A percentile compares a stretch with the other conserved stretches of the same genome.
Evolutionary conservation across 768 basidiomycete genomes (phyloP).

Genomic region (Tylopilus plumbeoviolaceoides): DNA sequence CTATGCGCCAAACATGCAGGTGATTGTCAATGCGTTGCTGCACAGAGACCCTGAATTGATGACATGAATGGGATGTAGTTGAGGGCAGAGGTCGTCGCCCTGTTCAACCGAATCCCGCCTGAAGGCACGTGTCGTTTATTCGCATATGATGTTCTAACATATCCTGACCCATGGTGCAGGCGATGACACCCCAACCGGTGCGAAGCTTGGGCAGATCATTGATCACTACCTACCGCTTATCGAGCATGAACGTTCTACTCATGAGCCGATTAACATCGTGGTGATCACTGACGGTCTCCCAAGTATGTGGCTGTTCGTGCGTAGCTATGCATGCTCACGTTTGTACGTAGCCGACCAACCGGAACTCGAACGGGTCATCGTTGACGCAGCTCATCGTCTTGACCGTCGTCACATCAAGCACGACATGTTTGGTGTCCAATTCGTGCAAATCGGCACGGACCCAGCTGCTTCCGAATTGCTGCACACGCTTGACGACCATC

Average conservation of each 20-base stretch:
- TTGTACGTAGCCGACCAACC: conserved; percentile 24
- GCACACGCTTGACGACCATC: conserved; percentile 38
- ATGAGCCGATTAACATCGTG: conserved; percentile 35
- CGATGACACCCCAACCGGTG: conserved; percentile 38
- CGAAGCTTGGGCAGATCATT: conserved; percentile 35
- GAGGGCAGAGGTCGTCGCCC: conserved; percentile 15
- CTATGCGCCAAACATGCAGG: conserved; percentile 29
- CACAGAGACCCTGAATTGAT: background rate
- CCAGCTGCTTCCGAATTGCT: conserved; percentile 36
- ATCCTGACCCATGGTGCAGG: conserved; percentile 8
- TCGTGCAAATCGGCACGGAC: conserved; percentile 44
- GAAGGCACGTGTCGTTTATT: conserved; percentile 14
- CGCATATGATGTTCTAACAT: background rate
- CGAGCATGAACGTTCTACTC: conserved; percentile 25
- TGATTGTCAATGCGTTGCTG: background rate
- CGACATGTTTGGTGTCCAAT: conserved; percentile 42
- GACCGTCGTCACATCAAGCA: conserved; percentile 33
- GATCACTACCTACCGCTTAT: conserved; percentile 33
- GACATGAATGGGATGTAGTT: conserved; percentile 13
- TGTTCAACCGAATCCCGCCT: conserved; percentile 26
- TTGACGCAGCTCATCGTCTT: conserved; percentile 37
- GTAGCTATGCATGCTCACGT: background rate
- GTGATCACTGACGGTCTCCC: conserved; percentile 40
- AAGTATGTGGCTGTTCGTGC: conserved; percentile 25
- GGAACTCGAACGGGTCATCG: conserved; percentile 28